Conservation (phyloP, 108 stramenopile species). For the Discostella pseudostelligera region DNA sequence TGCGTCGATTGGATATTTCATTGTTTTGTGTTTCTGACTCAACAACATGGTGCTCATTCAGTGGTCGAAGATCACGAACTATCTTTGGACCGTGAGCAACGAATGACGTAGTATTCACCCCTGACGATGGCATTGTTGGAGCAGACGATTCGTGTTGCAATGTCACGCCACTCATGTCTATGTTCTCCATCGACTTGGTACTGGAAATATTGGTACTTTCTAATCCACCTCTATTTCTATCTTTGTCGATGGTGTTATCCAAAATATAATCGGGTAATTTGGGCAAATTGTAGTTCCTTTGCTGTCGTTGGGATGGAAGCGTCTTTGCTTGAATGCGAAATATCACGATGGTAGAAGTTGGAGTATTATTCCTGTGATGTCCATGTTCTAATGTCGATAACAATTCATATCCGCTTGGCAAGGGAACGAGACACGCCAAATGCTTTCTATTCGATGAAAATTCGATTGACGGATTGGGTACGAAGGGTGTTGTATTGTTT, state of each 20-base stretch:
- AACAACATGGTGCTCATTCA: background rate
- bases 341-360: slow-evolving; percentile 30
- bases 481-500: slow-evolving; percentile 10
- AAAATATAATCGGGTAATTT: slow-evolving; percentile 35
- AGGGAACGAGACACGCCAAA: slow-evolving; percentile 40
- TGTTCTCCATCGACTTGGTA: background rate
- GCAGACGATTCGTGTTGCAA: background rate
- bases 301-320: slow-evolving; percentile 19
- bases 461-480: slow-evolving; percentile 26
- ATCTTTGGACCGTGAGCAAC: slow-evolving; percentile 39
- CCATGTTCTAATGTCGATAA: slow-evolving; percentile 5
- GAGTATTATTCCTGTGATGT: background rate
- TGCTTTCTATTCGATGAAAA: slow-evolving; percentile 33
- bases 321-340: slow-evolving; percentile 34
- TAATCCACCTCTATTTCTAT: slow-evolving; percentile 4
- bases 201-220: background rate
- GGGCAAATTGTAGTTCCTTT: slow-evolving; percentile 22
- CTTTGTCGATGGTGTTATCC: slow-evolving; percentile 12
- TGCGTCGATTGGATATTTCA: slow-evolving; percentile 11
- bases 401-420: slow-evolving; percentile 26
- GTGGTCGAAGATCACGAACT: slow-evolving; percentile 11
- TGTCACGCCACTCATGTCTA: slow-evolving; percentile 9
- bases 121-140: background rate
- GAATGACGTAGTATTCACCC: slow-evolving; percentile 11
- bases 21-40: background rate